Evolutionary conservation across 306 rosid genomes (phyloP).

Genomic region (Vigna mungo): DNA sequence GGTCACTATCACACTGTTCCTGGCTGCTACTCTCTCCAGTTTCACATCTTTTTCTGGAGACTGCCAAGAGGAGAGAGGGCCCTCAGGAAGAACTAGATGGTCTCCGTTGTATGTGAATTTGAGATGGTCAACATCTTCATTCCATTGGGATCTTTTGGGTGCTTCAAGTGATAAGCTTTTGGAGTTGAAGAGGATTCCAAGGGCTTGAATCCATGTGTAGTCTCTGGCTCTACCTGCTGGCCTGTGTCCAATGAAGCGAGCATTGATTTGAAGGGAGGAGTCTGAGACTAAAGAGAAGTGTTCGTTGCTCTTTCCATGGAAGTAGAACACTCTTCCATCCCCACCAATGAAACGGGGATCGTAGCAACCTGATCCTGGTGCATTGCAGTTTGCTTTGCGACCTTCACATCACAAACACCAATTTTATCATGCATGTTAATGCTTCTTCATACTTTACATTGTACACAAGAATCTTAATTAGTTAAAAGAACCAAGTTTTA

Average conservation of each 20-base stretch:
- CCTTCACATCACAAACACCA: constrained; percentile 6
- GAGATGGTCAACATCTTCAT: constrained; percentile 43
- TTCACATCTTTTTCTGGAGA: constrained; percentile 38
- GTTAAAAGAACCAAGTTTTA: no score
- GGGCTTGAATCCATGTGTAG: constrained; percentile 59
- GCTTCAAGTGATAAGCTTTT: constrained; percentile 52
- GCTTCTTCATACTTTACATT: neutral
- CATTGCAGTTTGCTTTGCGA: constrained; percentile 59
- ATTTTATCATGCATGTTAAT: neutral
- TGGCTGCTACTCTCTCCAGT: constrained; percentile 49
- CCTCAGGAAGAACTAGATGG: constrained; percentile 23
- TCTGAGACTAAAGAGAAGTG: constrained; percentile 54
- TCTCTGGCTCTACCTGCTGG: constrained; percentile 43
- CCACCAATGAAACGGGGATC: constrained; percentile 65
- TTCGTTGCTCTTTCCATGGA: constrained; percentile 57
- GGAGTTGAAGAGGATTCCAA: constrained; percentile 48
- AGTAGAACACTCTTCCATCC: constrained; percentile 59
- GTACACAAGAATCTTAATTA: no score
- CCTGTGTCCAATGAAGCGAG: constrained; percentile 55
- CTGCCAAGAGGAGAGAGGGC: constrained; percentile 46
- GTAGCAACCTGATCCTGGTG: constrained; percentile 61
- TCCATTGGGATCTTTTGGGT: constrained; percentile 42
- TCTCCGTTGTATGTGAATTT: constrained; percentile 48
- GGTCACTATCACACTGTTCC: constrained; percentile 48
- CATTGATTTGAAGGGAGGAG: constrained; percentile 54